phyloP scores from a whole-genome alignment of 805 yeast genomes.

The Saturnispora besseyi region DNA sequence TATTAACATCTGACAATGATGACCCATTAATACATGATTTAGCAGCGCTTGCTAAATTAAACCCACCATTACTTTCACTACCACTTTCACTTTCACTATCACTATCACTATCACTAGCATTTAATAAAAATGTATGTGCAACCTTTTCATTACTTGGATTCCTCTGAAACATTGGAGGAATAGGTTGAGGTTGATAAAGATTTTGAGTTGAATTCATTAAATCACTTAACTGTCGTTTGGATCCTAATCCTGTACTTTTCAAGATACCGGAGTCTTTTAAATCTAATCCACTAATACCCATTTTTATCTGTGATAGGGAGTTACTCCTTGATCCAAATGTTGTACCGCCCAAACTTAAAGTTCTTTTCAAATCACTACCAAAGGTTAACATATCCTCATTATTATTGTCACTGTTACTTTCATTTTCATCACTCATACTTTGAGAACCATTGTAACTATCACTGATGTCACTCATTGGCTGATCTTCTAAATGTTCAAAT shows the following conservation, averaged over 20 bases:
- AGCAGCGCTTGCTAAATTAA: constrained; percentile 2
- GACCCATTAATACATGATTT: constrained; percentile 6
- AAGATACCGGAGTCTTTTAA: constrained; percentile 22
- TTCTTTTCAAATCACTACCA: constrained; percentile 9
- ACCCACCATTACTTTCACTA: constrained; percentile 8
- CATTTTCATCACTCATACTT: background rate
- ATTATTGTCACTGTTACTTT: background rate
- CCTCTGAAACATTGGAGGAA: background rate
- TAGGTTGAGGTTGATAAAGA: background rate
- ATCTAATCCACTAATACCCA: constrained; percentile 26
- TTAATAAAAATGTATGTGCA: background rate
- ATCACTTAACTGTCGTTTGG: constrained; percentile 21
- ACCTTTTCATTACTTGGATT: background rate
- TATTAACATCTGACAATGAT: constrained; percentile 5
- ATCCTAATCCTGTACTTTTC: constrained; percentile 24
- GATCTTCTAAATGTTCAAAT: constrained; percentile 6
- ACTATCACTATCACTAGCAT: background rate
- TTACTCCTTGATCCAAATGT: constrained; percentile 8
- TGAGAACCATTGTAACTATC: background rate
- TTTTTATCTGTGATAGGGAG: constrained; percentile 23
- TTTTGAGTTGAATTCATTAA: background rate
- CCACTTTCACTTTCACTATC: constrained; percentile 23
- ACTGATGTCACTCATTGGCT: background rate
- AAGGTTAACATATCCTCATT: background rate
- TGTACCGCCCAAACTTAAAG: constrained; percentile 15